A percentile compares a stretch with the other conserved stretches of the same genome.
These are phyloP conservation scores for Lactuca sativa DNA, from an alignment of 129 eudicot genomes.

Conservation along the genomic window DNA sequence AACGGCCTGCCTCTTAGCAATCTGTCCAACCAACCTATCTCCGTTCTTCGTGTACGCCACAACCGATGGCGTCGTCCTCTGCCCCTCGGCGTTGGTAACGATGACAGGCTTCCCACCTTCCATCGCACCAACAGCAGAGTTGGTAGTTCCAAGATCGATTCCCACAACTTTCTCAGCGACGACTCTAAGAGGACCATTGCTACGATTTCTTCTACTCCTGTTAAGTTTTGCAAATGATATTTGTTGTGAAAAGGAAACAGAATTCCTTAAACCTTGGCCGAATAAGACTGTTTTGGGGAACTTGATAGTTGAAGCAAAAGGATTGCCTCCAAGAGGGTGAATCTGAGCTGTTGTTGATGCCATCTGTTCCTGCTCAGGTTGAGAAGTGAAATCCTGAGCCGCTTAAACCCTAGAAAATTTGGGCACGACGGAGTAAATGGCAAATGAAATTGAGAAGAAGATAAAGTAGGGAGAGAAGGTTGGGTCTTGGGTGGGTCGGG, in stretches of 20 bases:
- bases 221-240: slow-evolving; percentile 34
- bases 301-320: slow-evolving; percentile 17
- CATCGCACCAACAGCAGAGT: slow-evolving; percentile 95
- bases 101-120: slow-evolving; percentile 96
- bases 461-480: slow-evolving; percentile 23
- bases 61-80: slow-evolving; percentile 94
- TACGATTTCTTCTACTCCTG: slow-evolving; percentile 6
- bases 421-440: slow-evolving; percentile 19
- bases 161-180: slow-evolving; percentile 92
- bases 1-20: slow-evolving; percentile 96
- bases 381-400: background rate
- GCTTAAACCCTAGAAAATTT: slow-evolving; percentile 40
- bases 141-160: slow-evolving; percentile 88
- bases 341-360: slow-evolving; percentile 64
- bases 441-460: background rate
- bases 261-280: slow-evolving; percentile 36
- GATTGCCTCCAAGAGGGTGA: slow-evolving; percentile 48
- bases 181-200: slow-evolving; percentile 39
- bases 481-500: slow-evolving; percentile 42
- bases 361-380: slow-evolving; percentile 45
- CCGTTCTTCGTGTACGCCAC: slow-evolving; percentile 91
- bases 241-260: slow-evolving; percentile 32
- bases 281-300: slow-evolving; percentile 47
- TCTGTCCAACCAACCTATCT: slow-evolving; percentile 87
- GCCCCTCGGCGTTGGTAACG: slow-evolving; percentile 87